phyloP scores from a whole-genome alignment of 148 eudicot species.

The Simmondsia chinensis region DNA sequence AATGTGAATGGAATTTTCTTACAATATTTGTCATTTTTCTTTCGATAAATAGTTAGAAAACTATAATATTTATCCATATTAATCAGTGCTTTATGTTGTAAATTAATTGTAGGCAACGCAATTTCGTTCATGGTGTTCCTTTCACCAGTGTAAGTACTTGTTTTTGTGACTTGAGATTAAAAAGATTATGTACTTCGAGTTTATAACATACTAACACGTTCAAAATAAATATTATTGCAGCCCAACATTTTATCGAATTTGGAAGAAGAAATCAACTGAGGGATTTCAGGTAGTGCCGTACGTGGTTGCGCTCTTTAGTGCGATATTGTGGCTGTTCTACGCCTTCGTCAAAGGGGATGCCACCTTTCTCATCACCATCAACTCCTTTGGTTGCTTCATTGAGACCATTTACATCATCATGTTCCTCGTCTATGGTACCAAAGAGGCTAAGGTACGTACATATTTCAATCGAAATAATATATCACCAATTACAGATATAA shows the following conservation, averaged over 20 bases:
- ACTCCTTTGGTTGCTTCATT: constrained; percentile 43
- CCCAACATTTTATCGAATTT: constrained; percentile 45
- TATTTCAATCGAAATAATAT: too few species aligned
- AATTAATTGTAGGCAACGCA: constrained; percentile 66
- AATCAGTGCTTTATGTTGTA: too few species aligned
- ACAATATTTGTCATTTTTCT: too few species aligned
- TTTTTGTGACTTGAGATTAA: too few species aligned
- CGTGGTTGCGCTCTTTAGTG: constrained; percentile 45
- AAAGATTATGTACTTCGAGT: background rate
- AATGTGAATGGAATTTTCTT: too few species aligned
- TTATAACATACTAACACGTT: background rate
- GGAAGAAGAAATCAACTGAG: constrained; percentile 55
- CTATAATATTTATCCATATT: background rate
- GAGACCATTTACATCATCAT: constrained; percentile 44
- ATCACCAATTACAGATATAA: too few species aligned
- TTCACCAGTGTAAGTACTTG: constrained; percentile 87
- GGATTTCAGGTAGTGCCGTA: constrained; percentile 63
- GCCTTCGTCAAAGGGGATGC: constrained; percentile 35
- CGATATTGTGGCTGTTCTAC: constrained; percentile 48
- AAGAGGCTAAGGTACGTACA: constrained; percentile 35
- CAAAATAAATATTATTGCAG: constrained; percentile 19
- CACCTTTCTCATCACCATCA: constrained; percentile 50
- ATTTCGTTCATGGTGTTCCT: constrained; percentile 83
- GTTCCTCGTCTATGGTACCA: constrained; percentile 42
- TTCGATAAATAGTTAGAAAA: too few species aligned